Conservation (phyloP, 2,329 filamentous ascomycete species). For the Neopestalotiopsis sp. region DNA sequence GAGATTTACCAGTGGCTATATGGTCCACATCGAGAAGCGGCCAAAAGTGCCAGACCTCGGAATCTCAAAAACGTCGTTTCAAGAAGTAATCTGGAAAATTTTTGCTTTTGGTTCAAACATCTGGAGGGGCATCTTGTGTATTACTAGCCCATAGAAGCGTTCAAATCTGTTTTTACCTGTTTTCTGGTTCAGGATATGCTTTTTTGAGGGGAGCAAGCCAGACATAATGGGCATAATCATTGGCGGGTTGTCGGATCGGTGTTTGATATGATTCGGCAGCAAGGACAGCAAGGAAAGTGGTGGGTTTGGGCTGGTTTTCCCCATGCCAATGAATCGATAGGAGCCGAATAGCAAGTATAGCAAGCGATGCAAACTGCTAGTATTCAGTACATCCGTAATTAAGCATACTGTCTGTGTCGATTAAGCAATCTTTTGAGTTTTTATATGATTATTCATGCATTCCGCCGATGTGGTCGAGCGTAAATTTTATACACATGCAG, state of each 20-base stretch:
- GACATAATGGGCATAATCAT: constrained; percentile 1
- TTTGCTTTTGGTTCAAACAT: not conserved
- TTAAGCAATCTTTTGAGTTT: not conserved
- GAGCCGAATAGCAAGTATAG: not conserved
- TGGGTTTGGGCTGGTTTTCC: not conserved
- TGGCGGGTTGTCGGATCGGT: not conserved
- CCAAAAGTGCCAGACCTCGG: not conserved
- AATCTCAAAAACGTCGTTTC: not conserved
- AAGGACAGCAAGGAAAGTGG: not conserved
- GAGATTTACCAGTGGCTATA: not conserved
- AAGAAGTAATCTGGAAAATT: not conserved
- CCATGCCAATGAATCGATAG: not conserved
- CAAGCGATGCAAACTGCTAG: constrained; percentile 9
- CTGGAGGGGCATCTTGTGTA: constrained; percentile 12
- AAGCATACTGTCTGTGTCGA: not conserved
- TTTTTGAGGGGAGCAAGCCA: constrained; percentile 15
- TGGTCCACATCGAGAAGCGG: not conserved
- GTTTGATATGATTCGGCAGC: not conserved
- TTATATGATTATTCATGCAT: not conserved
- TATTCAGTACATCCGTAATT: not conserved
- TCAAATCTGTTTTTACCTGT: constrained; percentile 20
- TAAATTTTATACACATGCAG: not conserved
- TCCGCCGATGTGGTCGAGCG: not conserved
- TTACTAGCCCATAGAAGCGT: constrained; percentile 14
- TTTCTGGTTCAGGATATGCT: constrained; percentile 19